These are phyloP conservation scores for Xylaria sp. DNA, from an alignment of 2,329 filamentous ascomycete genomes.

Conservation along the genomic window DNA sequence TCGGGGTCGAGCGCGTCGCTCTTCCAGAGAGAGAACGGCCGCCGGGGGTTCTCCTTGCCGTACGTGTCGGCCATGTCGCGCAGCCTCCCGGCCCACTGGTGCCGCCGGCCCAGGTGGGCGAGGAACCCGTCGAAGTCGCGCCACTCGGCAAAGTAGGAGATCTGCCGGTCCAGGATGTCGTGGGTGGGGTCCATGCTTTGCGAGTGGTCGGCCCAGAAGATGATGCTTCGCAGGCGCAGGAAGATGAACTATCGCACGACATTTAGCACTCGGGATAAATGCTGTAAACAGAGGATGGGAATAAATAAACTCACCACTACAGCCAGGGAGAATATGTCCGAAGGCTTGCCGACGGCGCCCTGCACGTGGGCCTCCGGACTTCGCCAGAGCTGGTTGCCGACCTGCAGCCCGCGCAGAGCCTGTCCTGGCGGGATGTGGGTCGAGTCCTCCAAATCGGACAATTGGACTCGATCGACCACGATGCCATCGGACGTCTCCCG, in stretches of 20 bases:
- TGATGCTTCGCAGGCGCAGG: conserved; percentile 44
- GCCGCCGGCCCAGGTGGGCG: conserved; percentile 43
- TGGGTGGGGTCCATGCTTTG: conserved; percentile 41
- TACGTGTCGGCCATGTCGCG: conserved; percentile 44
- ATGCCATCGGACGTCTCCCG: conserved; percentile 36
- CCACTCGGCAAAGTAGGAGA: conserved; percentile 51
- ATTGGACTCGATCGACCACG: conserved; percentile 41
- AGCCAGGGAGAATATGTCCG: conserved; percentile 49
- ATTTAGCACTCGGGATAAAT: conserved; percentile 18
- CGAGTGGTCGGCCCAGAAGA: conserved; percentile 43
- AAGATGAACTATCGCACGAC: conserved; percentile 47
- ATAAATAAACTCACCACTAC: conserved; percentile 41
- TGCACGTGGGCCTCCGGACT: conserved; percentile 49
- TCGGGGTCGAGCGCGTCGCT: conserved; percentile 41
- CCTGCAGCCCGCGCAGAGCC: conserved; percentile 40
- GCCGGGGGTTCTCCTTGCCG: conserved; percentile 43
- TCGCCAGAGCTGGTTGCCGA: conserved; percentile 49
- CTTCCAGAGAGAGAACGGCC: conserved; percentile 46
- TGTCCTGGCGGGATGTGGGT: conserved; percentile 42
- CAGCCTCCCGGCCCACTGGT: conserved; percentile 43
- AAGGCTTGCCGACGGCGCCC: conserved; percentile 41
- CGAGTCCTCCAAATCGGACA: conserved; percentile 46
- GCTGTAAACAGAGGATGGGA: background rate
- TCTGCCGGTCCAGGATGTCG: conserved; percentile 47
- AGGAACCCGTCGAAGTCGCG: conserved; percentile 45